Conservation (phyloP, 2,329 filamentous ascomycete genomes). For the Aspergillus amoenus region DNA sequence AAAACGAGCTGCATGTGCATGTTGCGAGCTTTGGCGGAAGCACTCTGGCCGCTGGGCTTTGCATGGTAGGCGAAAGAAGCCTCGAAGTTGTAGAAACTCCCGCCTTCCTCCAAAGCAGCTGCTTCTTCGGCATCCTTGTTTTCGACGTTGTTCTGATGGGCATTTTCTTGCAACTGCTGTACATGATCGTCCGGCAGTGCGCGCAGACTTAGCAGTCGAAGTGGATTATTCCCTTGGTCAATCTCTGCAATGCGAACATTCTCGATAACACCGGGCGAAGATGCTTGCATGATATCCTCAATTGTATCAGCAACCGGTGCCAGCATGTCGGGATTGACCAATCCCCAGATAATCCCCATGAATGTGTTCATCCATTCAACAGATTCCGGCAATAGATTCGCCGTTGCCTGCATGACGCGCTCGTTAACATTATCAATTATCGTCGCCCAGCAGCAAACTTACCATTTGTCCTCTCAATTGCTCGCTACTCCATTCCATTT, state of each 20-base stretch:
- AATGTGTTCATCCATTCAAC: slow-evolving; percentile 97
- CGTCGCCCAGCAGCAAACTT: slow-evolving; percentile 20
- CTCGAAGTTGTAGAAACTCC: slow-evolving; percentile 90
- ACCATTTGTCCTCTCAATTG: slow-evolving; percentile 77
- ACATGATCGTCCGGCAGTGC: slow-evolving; percentile 82
- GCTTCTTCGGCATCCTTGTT: slow-evolving; percentile 83
- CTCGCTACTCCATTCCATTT: slow-evolving; percentile 86
- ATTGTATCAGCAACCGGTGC: slow-evolving; percentile 85
- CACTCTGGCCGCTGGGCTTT: slow-evolving; percentile 66
- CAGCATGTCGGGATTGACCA: slow-evolving; percentile 96
- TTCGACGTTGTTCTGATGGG: slow-evolving; percentile 75
- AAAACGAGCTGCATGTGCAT: slow-evolving; percentile 98
- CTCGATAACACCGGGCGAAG: slow-evolving; percentile 85
- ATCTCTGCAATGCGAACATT: slow-evolving; percentile 95
- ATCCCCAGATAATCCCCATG: slow-evolving; percentile 78
- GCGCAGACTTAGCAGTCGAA: slow-evolving; percentile 82
- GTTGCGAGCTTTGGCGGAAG: slow-evolving; percentile 82
- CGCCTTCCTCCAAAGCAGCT: slow-evolving; percentile 84
- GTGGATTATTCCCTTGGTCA: slow-evolving; percentile 85
- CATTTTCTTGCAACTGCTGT: slow-evolving; percentile 75
- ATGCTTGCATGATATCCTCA: slow-evolving; percentile 96
- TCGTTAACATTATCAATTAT: slow-evolving; percentile 1
- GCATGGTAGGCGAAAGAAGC: slow-evolving; percentile 90
- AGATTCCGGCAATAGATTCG: slow-evolving; percentile 87
- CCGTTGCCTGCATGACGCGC: slow-evolving; percentile 58